Conservation (phyloP, 441 rosid species). For the Jatropha multifida region DNA sequence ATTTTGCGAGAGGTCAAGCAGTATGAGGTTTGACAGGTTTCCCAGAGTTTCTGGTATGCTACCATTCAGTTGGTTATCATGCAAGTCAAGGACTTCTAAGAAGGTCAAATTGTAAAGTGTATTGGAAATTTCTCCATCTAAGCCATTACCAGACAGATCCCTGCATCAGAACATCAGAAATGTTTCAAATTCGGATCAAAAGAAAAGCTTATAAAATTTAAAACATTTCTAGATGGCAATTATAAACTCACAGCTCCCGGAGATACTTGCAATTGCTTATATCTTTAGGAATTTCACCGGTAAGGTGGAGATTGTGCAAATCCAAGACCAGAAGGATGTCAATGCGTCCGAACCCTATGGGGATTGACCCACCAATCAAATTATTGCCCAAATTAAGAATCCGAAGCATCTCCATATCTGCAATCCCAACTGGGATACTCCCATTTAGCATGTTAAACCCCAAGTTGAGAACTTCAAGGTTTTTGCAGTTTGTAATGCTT, state of each 20-base stretch:
- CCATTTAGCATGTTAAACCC: constrained; percentile 75
- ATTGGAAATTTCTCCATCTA: constrained; percentile 67
- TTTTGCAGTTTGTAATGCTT: constrained; percentile 61
- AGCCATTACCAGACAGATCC: constrained; percentile 79
- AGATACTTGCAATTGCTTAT: constrained; percentile 73
- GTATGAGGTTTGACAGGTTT: constrained; percentile 51
- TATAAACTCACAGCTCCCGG: constrained; percentile 71
- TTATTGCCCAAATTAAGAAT: constrained; percentile 75
- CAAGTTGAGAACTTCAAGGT: constrained; percentile 71
- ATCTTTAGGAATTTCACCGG: constrained; percentile 58
- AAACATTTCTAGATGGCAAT: constrained; percentile 16
- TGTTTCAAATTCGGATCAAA: constrained; percentile 29
- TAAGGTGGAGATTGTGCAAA: constrained; percentile 70
- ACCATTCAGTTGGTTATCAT: constrained; percentile 60
- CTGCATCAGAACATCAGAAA: constrained; percentile 46
- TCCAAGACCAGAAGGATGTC: constrained; percentile 70
- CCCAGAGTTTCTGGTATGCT: constrained; percentile 71
- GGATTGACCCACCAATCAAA: constrained; percentile 59
- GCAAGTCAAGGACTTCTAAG: constrained; percentile 76
- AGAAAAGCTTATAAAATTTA: constrained; percentile 20
- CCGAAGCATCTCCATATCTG: constrained; percentile 50
- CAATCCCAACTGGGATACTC: constrained; percentile 53
- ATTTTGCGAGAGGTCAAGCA: constrained; percentile 72
- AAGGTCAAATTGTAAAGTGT: constrained; percentile 62
- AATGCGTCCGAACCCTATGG: constrained; percentile 57